Percentiles rank a stretch among this genome's conserved stretches.
phyloP scores from a whole-genome alignment of 2,329 filamentous ascomycete genomes.

The Monosporascus cannonballus region DNA sequence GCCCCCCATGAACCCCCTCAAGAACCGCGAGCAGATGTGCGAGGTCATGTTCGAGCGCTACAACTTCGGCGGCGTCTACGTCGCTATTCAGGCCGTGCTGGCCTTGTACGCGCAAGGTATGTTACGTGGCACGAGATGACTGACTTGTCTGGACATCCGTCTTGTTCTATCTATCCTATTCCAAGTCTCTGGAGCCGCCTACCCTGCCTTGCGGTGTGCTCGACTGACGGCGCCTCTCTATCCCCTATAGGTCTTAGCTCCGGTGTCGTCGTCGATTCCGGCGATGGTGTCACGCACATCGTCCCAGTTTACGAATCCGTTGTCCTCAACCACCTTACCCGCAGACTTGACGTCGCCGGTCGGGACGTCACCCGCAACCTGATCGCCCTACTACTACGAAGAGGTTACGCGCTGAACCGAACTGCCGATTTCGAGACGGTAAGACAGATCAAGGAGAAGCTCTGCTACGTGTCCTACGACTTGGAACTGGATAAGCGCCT shows the following conservation, averaged over 20 bases:
- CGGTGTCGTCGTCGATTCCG: constrained; percentile 97
- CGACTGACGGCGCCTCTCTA: background rate
- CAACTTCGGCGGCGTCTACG: constrained; percentile 92
- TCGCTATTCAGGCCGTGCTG: constrained; percentile 94
- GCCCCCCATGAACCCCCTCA: constrained; percentile 94
- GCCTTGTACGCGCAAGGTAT: constrained; percentile 93
- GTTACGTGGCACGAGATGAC: constrained; percentile 8
- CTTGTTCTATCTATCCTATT: background rate
- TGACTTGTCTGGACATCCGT: background rate
- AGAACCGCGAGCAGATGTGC: constrained; percentile 96
- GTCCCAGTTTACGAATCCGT: constrained; percentile 98
- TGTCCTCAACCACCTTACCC: constrained; percentile 93
- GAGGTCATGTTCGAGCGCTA: constrained; percentile 99
- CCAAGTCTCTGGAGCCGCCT: background rate
- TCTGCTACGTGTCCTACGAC: constrained; percentile 98
- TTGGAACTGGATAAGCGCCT: constrained; percentile 92
- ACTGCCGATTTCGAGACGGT: constrained; percentile 99
- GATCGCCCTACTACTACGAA: constrained; percentile 86
- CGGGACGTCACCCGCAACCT: constrained; percentile 98
- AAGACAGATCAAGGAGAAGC: constrained; percentile 98
- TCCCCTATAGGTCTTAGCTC: constrained; percentile 63
- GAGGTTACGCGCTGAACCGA: constrained; percentile 94
- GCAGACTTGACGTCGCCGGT: constrained; percentile 88
- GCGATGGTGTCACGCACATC: constrained; percentile 97
- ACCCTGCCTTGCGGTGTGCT: background rate